phyloP scores from a whole-genome alignment of 2,329 filamentous ascomycete species.

The Stagonosporopsis tanaceti region DNA sequence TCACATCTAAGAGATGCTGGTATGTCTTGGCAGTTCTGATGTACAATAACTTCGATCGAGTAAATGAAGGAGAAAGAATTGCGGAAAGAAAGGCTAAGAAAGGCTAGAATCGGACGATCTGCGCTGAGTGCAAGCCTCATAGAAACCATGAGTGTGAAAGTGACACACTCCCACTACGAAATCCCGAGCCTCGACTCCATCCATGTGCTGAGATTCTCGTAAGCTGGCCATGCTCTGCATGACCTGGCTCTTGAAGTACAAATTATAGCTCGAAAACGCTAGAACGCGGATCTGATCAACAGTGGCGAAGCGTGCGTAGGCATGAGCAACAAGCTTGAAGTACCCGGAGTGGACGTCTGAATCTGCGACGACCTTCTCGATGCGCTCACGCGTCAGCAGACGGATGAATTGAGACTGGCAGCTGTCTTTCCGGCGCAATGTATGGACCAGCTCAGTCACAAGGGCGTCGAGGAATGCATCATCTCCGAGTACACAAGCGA shows the following conservation, averaged over 20 bases:
- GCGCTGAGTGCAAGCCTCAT: not conserved
- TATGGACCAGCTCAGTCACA: not conserved
- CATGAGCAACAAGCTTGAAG: not conserved
- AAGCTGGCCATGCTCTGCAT: slow-evolving; percentile 1
- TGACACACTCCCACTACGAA: not conserved
- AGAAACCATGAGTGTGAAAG: not conserved
- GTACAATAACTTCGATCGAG: too few relatives aligned
- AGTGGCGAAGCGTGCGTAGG: not conserved
- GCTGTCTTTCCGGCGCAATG: not conserved
- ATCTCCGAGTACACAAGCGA: not conserved
- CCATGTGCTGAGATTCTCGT: not conserved
- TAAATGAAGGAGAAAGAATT: too few relatives aligned
- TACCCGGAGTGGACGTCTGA: not conserved
- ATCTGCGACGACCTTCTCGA: not conserved
- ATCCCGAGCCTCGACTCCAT: not conserved
- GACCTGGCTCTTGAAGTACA: not conserved
- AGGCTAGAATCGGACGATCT: not conserved
- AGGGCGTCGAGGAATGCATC: not conserved
- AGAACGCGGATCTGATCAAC: not conserved
- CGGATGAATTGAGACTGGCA: not conserved
- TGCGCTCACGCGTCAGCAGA: not conserved
- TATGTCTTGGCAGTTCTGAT: too few relatives aligned
- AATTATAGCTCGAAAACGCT: not conserved
- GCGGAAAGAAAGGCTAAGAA: too few relatives aligned
- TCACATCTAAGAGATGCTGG: too few relatives aligned